Conservation (phyloP, 805 yeast genomes). For the Cyberlindnera japonica region DNA sequence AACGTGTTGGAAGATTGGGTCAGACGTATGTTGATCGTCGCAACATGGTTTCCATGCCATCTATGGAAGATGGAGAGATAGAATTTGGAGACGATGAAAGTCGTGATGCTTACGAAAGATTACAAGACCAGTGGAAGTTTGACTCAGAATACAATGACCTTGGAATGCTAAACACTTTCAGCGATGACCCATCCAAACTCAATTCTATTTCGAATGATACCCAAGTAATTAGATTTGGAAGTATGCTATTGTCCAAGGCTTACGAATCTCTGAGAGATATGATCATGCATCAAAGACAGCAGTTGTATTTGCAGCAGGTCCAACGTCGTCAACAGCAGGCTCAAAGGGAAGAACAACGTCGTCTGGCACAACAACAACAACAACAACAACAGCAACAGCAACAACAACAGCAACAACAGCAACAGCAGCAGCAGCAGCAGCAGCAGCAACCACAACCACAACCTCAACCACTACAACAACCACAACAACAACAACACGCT, state of each 20-base stretch:
- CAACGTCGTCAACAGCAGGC: slow-evolving; percentile 13
- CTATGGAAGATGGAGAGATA: slow-evolving; percentile 22
- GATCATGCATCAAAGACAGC: slow-evolving; percentile 50
- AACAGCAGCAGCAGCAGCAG: too few relatives aligned
- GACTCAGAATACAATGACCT: slow-evolving; percentile 48
- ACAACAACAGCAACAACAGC: slow-evolving; percentile 3
- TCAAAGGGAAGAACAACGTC: slow-evolving; percentile 1
- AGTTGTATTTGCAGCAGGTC: slow-evolving; percentile 6
- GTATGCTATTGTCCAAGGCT: slow-evolving; percentile 84
- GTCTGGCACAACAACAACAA: slow-evolving; percentile 3
- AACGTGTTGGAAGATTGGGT: slow-evolving; percentile 71
- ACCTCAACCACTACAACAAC: too few relatives aligned
- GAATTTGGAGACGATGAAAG: slow-evolving; percentile 26
- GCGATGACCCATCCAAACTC: slow-evolving; percentile 75
- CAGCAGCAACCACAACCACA: too few relatives aligned
- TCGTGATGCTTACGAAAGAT: slow-evolving; percentile 41
- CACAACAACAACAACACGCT: too few relatives aligned
- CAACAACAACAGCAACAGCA: slow-evolving; percentile 4
- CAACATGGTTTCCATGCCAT: slow-evolving; percentile 38
- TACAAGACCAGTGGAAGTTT: slow-evolving; percentile 63
- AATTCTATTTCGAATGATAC: slow-evolving; percentile 83
- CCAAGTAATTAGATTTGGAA: slow-evolving; percentile 85
- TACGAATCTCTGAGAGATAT: slow-evolving; percentile 77
- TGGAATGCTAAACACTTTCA: slow-evolving; percentile 44
- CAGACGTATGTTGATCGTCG: slow-evolving; percentile 73